Conservation (phyloP, 2,329 filamentous ascomycete species). For the Colletotrichum shisoi region DNA sequence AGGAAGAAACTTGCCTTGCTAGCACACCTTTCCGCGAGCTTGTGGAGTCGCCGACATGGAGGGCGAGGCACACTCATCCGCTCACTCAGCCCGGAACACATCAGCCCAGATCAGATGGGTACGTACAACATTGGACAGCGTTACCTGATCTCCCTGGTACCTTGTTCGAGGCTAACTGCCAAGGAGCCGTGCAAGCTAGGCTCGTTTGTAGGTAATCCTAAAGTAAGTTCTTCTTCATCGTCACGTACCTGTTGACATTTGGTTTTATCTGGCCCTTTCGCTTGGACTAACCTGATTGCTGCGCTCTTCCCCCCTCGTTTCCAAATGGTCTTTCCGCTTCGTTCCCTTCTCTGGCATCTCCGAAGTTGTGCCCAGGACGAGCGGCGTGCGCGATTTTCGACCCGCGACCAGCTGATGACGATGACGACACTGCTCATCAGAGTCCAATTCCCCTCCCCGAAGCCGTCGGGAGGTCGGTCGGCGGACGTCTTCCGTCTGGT, state of each 20-base stretch:
- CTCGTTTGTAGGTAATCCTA: constrained; percentile 37
- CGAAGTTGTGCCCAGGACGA: constrained; percentile 21
- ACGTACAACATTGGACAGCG: constrained; percentile 23
- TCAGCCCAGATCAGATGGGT: constrained; percentile 11
- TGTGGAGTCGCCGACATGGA: constrained; percentile 34
- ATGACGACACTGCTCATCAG: constrained; percentile 28
- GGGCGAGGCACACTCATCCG: constrained; percentile 2
- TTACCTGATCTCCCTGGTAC: constrained; percentile 30
- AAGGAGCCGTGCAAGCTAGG: constrained; percentile 23
- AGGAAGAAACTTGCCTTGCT: not conserved
- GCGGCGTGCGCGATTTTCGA: constrained; percentile 37
- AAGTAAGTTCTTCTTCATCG: constrained; percentile 32
- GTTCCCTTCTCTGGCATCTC: constrained; percentile 33
- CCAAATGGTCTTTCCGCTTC: constrained; percentile 24
- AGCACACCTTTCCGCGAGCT: constrained; percentile 14
- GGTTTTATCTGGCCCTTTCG: constrained; percentile 2
- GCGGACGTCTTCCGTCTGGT: constrained; percentile 8
- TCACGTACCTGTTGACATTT: constrained; percentile 29
- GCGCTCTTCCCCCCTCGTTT: constrained; percentile 20
- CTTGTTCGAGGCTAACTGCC: constrained; percentile 26
- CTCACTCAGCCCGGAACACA: constrained; percentile 5
- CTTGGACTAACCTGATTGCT: constrained; percentile 22
- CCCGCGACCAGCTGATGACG: constrained; percentile 27
- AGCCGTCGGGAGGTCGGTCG: constrained; percentile 3
- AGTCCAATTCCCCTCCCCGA: not conserved